phyloP scores from a whole-genome alignment of 805 yeast species.

The Saccharomyces kudriavzevii region DNA sequence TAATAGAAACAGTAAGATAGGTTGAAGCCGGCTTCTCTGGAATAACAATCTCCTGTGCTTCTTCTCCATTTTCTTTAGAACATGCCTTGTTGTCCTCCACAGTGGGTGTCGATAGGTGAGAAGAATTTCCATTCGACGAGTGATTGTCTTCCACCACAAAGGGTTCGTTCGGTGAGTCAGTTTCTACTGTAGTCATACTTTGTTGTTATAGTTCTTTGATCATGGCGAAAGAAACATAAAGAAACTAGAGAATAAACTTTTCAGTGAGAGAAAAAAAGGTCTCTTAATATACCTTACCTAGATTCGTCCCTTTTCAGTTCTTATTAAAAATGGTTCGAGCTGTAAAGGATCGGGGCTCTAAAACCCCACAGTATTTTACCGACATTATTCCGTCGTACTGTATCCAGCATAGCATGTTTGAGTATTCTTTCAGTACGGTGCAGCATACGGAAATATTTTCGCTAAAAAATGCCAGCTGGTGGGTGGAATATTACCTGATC shows the following conservation, averaged over 20 bases:
- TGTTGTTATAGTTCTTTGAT: too few species aligned
- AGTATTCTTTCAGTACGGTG: too few species aligned
- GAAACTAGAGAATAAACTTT: too few species aligned
- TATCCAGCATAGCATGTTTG: too few species aligned
- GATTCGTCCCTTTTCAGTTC: not conserved
- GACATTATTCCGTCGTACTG: too few species aligned
- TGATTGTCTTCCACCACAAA: not conserved
- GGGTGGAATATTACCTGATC: too few species aligned
- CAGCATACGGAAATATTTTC: not conserved
- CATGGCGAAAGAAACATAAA: too few species aligned
- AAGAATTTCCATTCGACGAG: not conserved
- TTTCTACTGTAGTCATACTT: too few species aligned
- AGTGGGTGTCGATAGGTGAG: not conserved
- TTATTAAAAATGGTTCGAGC: not conserved
- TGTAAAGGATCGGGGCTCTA: not conserved
- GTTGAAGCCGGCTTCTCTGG: constrained; percentile 24
- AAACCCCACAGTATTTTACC: not conserved
- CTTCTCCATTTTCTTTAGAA: not conserved
- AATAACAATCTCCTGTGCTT: not conserved
- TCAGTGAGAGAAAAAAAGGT: too few species aligned
- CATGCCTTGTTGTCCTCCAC: not conserved
- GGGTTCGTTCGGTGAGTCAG: not conserved
- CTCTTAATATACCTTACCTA: not conserved
- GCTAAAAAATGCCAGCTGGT: too few species aligned
- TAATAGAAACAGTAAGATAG: constrained; percentile 27